phyloP scores from a whole-genome alignment of 805 yeast species.

The Kodamaea kakaduensis region DNA sequence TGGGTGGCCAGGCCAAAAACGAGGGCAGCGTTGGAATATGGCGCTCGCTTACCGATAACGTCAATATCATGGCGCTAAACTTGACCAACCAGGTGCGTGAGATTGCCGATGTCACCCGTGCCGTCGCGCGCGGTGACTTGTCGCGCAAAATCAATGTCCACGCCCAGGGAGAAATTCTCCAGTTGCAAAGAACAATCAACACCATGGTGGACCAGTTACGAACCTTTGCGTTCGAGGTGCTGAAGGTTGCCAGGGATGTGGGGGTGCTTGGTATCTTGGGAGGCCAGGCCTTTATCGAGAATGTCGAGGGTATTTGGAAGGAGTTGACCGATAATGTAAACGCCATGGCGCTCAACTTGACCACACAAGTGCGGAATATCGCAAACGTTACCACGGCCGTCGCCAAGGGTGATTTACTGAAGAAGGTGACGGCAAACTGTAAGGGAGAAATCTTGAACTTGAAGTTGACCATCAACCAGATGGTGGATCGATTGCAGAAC shows the following conservation, averaged over 20 bases:
- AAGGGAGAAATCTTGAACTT: slow-evolving; percentile 54
- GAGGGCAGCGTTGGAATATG: slow-evolving; percentile 86
- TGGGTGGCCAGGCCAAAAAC: slow-evolving; percentile 85
- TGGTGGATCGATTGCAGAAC: slow-evolving; percentile 49
- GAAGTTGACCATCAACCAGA: slow-evolving; percentile 46
- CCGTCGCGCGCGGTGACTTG: slow-evolving; percentile 83
- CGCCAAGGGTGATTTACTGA: slow-evolving; percentile 76
- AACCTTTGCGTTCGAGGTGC: slow-evolving; percentile 80
- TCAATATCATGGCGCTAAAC: slow-evolving; percentile 84
- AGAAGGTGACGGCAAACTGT: slow-evolving; percentile 83
- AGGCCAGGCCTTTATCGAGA: slow-evolving; percentile 78
- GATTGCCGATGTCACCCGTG: slow-evolving; percentile 84
- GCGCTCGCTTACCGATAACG: slow-evolving; percentile 79
- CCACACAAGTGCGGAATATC: slow-evolving; percentile 83
- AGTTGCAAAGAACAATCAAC: slow-evolving; percentile 80
- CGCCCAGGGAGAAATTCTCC: slow-evolving; percentile 87
- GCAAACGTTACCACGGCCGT: slow-evolving; percentile 88
- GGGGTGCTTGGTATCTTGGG: slow-evolving; percentile 88
- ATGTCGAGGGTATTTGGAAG: slow-evolving; percentile 85
- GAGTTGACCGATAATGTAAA: slow-evolving; percentile 83
- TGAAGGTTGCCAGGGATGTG: slow-evolving; percentile 83
- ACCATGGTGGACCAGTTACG: slow-evolving; percentile 85
- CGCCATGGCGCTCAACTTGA: slow-evolving; percentile 84
- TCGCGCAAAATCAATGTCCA: slow-evolving; percentile 82
- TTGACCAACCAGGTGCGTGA: slow-evolving; percentile 69